Evolutionary conservation across 2,329 filamentous ascomycete species (phyloP).

Genomic region (Ceratocystis destructans): DNA sequence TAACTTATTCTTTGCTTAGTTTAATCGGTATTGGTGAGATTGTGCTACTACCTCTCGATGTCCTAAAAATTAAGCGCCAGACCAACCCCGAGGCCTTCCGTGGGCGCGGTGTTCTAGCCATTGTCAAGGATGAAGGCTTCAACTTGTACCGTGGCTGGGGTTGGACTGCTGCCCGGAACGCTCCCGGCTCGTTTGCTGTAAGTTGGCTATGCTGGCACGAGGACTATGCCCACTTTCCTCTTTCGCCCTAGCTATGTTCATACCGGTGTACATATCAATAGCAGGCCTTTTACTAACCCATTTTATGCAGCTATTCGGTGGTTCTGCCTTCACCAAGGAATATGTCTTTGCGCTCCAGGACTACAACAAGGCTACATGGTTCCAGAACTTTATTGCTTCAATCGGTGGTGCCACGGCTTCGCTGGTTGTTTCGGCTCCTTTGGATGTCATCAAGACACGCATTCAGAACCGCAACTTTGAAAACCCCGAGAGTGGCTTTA

Average conservation of each 20-base stretch:
- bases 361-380: conserved; percentile 91
- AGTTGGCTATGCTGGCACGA: conserved; percentile 26
- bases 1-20: conserved; percentile 31
- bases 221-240: no score
- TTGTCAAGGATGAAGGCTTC: conserved; percentile 87
- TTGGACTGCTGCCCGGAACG: conserved; percentile 95
- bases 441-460: conserved; percentile 96
- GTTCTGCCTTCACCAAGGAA: conserved; percentile 93
- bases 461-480: conserved; percentile 99
- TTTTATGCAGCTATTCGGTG: conserved; percentile 67
- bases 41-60: conserved; percentile 82
- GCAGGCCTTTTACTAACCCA: conserved; percentile 1
- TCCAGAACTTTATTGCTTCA: conserved; percentile 94
- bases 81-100: conserved; percentile 98
- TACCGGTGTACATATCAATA: neutral
- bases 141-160: conserved; percentile 91
- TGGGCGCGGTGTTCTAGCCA: conserved; percentile 77
- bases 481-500: conserved; percentile 86
- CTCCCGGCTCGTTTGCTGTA: conserved; percentile 91
- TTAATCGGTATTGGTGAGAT: conserved; percentile 97
- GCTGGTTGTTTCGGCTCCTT: conserved; percentile 86
- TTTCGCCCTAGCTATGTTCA: no score
- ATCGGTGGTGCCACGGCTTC: conserved; percentile 90
- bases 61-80: conserved; percentile 98
- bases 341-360: conserved; percentile 80